phyloP scores from a whole-genome alignment of 306 rosid genomes.

The Parietaria judaica region DNA sequence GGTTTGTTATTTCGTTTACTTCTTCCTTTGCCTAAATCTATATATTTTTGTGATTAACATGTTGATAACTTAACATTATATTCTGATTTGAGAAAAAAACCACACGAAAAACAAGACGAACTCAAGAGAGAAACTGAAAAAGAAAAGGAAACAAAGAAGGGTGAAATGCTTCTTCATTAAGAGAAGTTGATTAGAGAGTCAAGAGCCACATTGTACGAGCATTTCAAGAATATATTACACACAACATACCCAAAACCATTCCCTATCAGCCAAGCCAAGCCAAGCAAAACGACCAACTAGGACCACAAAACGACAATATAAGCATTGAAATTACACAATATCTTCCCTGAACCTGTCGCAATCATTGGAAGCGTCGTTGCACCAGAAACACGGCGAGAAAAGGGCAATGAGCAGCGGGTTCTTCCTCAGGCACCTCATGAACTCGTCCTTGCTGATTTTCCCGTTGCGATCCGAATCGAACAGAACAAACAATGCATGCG shows the following conservation, averaged over 20 bases:
- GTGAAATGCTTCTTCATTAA: no score
- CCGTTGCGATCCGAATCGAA: constrained; percentile 56
- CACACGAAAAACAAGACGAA: no score
- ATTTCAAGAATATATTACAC: no score
- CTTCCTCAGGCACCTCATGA: constrained; percentile 43
- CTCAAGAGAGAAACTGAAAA: no score
- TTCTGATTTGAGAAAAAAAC: no score
- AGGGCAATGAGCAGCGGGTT: constrained; percentile 79
- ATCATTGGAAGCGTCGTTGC: constrained; percentile 23
- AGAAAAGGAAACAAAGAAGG: no score
- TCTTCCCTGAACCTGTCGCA: constrained; percentile 26
- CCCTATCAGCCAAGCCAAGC: constrained; percentile 10
- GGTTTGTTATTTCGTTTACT: no score
- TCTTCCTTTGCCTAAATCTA: no score
- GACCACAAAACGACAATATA: constrained; percentile 3
- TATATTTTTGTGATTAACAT: no score
- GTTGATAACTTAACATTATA: no score
- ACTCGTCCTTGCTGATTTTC: constrained; percentile 55
- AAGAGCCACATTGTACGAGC: no score
- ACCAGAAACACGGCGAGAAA: constrained; percentile 44
- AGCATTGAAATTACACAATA: constrained; percentile 28
- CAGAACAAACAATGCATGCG: constrained; percentile 40
- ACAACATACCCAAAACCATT: not conserved
- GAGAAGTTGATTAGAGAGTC: no score
- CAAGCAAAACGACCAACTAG: constrained; percentile 9